phyloP scores from a whole-genome alignment of 2,329 filamentous ascomycete species.

The Botrytis tulipae region DNA sequence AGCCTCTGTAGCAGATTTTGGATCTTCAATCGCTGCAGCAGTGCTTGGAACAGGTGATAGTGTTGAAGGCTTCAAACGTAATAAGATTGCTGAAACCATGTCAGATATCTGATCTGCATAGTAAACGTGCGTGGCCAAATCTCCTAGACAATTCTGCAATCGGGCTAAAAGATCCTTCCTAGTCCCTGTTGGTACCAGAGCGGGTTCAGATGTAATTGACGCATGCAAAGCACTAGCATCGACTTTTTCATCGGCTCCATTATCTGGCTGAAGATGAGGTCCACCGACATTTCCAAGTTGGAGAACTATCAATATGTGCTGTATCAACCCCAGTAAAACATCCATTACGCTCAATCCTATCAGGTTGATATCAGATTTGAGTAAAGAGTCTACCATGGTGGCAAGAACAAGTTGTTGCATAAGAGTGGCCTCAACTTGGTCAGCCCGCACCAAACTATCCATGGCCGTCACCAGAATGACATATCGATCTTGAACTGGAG shows the following conservation, averaged over 20 bases:
- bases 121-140: conserved; percentile 91
- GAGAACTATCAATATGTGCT: conserved; percentile 76
- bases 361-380: conserved; percentile 86
- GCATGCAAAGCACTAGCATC: conserved; percentile 24
- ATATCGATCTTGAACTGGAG: conserved; percentile 91
- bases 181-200: conserved; percentile 49
- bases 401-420: conserved; percentile 72
- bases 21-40: conserved; percentile 46
- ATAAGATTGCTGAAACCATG: conserved; percentile 81
- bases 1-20: conserved; percentile 47
- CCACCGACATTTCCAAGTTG: conserved; percentile 52
- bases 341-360: conserved; percentile 98
- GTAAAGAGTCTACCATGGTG: conserved; percentile 74
- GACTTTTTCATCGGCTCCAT: conserved; percentile 23
- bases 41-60: conserved; percentile 44
- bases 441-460: conserved; percentile 69
- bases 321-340: conserved; percentile 78
- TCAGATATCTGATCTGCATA: conserved; percentile 95
- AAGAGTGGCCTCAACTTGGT: conserved; percentile 68
- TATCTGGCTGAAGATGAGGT: conserved; percentile 39
- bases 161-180: conserved; percentile 65
- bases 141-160: conserved; percentile 81
- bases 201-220: conserved; percentile 38
- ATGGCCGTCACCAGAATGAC: conserved; percentile 80
- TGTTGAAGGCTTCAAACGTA: conserved; percentile 67